Evolutionary conservation across 495 filamentous ascomycete species (phyloP), one percentile per base, ranked within the genome.

Genomic region (Massariosphaeria phaeospora): DNA sequence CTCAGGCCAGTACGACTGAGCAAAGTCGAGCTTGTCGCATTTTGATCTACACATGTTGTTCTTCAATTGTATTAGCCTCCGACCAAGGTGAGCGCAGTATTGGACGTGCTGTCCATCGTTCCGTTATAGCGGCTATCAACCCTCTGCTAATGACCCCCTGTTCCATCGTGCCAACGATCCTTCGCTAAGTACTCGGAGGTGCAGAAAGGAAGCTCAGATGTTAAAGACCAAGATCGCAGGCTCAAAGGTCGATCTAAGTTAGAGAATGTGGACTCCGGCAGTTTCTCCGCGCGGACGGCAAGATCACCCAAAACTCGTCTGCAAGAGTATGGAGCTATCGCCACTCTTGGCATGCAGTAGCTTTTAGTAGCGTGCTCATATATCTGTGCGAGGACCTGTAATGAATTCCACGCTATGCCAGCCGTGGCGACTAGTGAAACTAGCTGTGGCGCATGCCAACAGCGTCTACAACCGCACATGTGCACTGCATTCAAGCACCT

Each of bases 291-390:
- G 36, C 36, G 36, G 36, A 39, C 17, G 17, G 36, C 36, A 20
- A 39, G 36, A 39, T 39, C 36, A 15, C 36, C 36, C 7, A 39
- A 33, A 33, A 33, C 30, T 33, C 30, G 30, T 33, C 30, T 33
- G 30, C 30, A 33, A 8, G 30, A n/a, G 30, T n/a, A n/a, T 33
- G 30, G 30, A 33, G 8, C 30, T 33, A 33, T 33, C 30, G 30
- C 30, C 30, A n/a, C 30, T 33, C 30, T 33, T 33, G 30, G n/a
- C n/a, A n/a, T n/a, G n/a, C n/a, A 33, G 6, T 15, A 8, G 38
- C 38, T 8, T 41, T 7, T 15, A 41, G 38, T 41, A 41, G 41
- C 41, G 41, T 45, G 41, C 41, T 24, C 41, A 45, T 11, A 45
- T 45, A 21, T 45, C 25, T 24, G 20, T 45, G 20, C 26, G 8